Evolutionary conservation across 2,329 filamentous ascomycete genomes (phyloP), one percentile per base, ranked within the genome.

Genomic region (Fusarium mangiferae): DNA sequence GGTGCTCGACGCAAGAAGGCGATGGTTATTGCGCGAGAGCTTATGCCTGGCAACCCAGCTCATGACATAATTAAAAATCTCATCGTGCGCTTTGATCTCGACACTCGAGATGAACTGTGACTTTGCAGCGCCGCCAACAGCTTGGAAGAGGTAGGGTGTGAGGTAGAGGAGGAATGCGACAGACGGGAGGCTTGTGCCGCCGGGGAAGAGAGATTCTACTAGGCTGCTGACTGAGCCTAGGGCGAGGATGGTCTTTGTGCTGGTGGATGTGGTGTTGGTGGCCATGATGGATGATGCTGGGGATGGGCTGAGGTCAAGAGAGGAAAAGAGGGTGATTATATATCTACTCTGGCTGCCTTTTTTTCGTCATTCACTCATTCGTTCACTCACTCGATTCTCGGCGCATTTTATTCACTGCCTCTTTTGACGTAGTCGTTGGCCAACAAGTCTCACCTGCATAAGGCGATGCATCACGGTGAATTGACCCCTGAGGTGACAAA

Each of bases 41-140:
- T 39, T 69, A 24, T 74, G 57, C 12, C 30, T 41, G 15, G 67
- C 58, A 22, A 65, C 71, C 71, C 71, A 74, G 30, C 51, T 60
- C 71, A 74, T 74, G 26, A 74, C 41, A 35, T 68, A 62, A 12
- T 45, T 72, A 12, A 72, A 74, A 5, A 72, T 57, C 39, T 74
- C 71, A 44, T 74, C 71, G 3, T 68, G 55, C 4, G 58, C 55
- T 24, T 60, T 48, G 7, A 74, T 72, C 33, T 74, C 72, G 15
- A 74, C 46, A 15, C 41, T 62, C 7, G 71, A 74, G n/a, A 74
- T 30, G 24, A 71, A 58, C 7, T 71, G 67, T 1, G 58, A 45
- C 22, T 64, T 55, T 14, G 68, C 22, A 4, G 48, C 18, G 3
- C n/a, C 49, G 17, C 42, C 28, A 3, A 46, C 42, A 5, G 39